phyloP scores from a whole-genome alignment of 2,329 filamentous ascomycete species.

The Zymoseptoria brevis region DNA sequence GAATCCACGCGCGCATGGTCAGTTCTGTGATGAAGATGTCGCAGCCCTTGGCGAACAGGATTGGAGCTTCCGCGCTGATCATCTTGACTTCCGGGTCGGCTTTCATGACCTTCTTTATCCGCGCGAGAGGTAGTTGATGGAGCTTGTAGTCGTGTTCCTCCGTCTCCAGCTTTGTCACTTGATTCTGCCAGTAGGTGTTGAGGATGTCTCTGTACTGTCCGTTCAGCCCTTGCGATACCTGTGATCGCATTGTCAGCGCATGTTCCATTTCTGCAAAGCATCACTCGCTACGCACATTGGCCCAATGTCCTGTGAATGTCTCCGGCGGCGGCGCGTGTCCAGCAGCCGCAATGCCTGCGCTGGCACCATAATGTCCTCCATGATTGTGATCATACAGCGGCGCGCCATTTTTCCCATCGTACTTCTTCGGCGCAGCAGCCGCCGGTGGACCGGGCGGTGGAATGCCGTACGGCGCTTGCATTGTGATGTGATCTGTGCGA shows the following conservation, averaged over 20 bases:
- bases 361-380: conserved; percentile 44
- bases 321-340: conserved; percentile 83
- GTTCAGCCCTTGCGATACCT: conserved; percentile 92
- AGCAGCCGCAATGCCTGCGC: conserved; percentile 67
- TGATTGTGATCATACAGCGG: conserved; percentile 40
- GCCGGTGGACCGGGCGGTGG: conserved; percentile 27
- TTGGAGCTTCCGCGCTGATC: conserved; percentile 97
- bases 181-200: conserved; percentile 98
- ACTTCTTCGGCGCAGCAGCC: conserved; percentile 34
- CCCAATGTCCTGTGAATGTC: conserved; percentile 89
- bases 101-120: conserved; percentile 99
- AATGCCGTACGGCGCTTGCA: conserved; percentile 24
- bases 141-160: conserved; percentile 98
- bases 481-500: conserved; percentile 4
- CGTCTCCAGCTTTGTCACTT: conserved; percentile 87
- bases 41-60: conserved; percentile 95
- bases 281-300: conserved; percentile 61
- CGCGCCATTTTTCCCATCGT: conserved; percentile 44
- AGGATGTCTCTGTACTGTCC: conserved; percentile 94
- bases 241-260: conserved; percentile 10
- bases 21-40: conserved; percentile 95
- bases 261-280: conserved; percentile 5
- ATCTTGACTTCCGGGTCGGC: conserved; percentile 98
- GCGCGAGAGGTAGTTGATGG: conserved; percentile 90
- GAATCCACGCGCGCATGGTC: conserved; percentile 99